These are phyloP conservation scores for Floccularia luteovirens DNA, from an alignment of 768 basidiomycete genomes.

Conservation along the genomic window DNA sequence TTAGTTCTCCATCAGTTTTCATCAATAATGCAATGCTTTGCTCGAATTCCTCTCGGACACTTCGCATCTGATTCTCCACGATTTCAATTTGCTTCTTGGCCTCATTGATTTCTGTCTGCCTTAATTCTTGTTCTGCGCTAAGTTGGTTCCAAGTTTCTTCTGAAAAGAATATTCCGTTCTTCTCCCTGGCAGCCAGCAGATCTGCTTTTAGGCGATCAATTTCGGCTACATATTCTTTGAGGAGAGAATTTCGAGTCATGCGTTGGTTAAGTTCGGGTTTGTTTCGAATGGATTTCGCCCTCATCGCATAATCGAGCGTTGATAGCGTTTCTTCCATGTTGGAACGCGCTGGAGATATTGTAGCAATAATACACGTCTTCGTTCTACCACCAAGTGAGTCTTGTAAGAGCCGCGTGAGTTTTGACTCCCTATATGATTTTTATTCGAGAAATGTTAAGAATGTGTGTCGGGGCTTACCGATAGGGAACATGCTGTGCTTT, in stretches of 20 bases:
- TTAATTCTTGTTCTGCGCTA: constrained; percentile 66
- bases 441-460: not conserved
- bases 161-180: constrained; percentile 93
- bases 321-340: constrained; percentile 97
- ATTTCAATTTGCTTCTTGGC: constrained; percentile 77
- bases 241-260: constrained; percentile 83
- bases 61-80: constrained; percentile 74
- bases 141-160: constrained; percentile 88
- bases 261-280: constrained; percentile 93
- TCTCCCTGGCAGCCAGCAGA: constrained; percentile 85
- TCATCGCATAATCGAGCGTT: constrained; percentile 92
- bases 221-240: constrained; percentile 91
- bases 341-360: constrained; percentile 86
- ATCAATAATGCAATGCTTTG: constrained; percentile 75
- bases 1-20: constrained; percentile 71
- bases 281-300: constrained; percentile 93
- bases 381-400: constrained; percentile 98
- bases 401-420: constrained; percentile 94
- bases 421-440: constrained; percentile 69
- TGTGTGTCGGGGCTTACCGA: constrained; percentile 39
- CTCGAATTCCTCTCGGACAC: constrained; percentile 85
- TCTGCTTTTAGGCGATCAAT: constrained; percentile 92
- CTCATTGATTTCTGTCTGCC: constrained; percentile 73
- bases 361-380: constrained; percentile 97
- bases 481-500: constrained; percentile 91